phyloP scores from a whole-genome alignment of 2,329 filamentous ascomycete species.

The Trichoderma harzianum region DNA sequence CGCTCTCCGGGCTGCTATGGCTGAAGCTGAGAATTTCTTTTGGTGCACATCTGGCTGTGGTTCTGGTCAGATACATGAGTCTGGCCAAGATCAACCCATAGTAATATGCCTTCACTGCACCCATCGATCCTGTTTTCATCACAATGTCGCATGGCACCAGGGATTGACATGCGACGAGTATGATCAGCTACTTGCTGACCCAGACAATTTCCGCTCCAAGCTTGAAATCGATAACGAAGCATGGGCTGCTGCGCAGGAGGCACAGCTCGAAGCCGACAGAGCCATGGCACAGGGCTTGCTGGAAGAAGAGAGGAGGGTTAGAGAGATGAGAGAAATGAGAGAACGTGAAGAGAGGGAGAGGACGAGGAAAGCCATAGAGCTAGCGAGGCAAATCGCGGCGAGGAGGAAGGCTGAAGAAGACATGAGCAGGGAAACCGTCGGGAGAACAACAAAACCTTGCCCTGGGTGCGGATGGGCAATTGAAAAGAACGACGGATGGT shows the following conservation, averaged over 20 bases:
- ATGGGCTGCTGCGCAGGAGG: constrained; percentile 40
- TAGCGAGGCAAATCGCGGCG: constrained; percentile 27
- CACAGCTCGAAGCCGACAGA: constrained; percentile 46
- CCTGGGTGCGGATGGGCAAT: constrained; percentile 38
- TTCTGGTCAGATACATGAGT: constrained; percentile 50
- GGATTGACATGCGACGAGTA: constrained; percentile 43
- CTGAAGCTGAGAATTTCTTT: constrained; percentile 43
- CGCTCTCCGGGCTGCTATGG: constrained; percentile 41
- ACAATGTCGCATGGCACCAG: constrained; percentile 42
- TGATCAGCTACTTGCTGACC: constrained; percentile 37
- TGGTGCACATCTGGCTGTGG: constrained; percentile 54
- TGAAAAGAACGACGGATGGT: constrained; percentile 43
- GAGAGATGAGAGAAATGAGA: constrained; percentile 25
- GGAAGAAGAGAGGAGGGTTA: constrained; percentile 31
- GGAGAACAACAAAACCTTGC: constrained; percentile 36
- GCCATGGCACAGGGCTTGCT: constrained; percentile 32
- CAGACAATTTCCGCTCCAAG: constrained; percentile 37
- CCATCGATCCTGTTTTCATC: constrained; percentile 42
- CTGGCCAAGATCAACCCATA: constrained; percentile 37
- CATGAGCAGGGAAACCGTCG: constrained; percentile 29
- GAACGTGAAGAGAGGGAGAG: constrained; percentile 27
- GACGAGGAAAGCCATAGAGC: constrained; percentile 27
- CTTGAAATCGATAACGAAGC: constrained; percentile 35
- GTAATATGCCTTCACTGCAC: constrained; percentile 40
- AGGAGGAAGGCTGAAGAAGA: constrained; percentile 36